Percentiles rank a stretch among this genome's conserved stretches.
Conservation (phyloP, 2,329 filamentous ascomycete species). For the Stachybotrys echinatus region DNA sequence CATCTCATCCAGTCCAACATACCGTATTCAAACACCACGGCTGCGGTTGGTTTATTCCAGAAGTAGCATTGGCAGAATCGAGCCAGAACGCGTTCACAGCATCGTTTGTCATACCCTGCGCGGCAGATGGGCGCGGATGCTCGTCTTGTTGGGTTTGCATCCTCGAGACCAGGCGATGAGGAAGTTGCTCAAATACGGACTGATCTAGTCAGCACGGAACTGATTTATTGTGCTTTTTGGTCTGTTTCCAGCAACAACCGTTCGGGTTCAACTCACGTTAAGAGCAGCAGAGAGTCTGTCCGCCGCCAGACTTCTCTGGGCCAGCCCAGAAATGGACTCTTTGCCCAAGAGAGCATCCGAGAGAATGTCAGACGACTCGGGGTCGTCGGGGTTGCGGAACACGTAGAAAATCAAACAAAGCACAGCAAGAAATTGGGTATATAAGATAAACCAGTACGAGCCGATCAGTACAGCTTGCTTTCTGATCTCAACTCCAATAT, state of each 20-base stretch:
- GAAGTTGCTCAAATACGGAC: background rate
- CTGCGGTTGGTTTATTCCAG: background rate
- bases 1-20: background rate
- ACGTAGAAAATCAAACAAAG: background rate
- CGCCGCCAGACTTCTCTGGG: conserved; percentile 1
- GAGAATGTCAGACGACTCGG: background rate
- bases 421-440: conserved; percentile 1
- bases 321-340: background rate
- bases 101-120: background rate
- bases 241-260: too few species aligned
- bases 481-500: conserved; percentile 1
- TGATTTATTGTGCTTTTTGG: background rate
- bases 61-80: background rate
- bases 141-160: background rate
- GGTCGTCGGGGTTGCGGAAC: background rate
- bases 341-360: conserved; percentile 1
- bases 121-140: background rate
- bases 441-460: conserved; percentile 1
- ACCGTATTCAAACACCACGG: background rate
- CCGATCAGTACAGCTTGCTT: conserved; percentile 1
- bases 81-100: background rate
- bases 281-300: background rate
- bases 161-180: background rate
- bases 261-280: background rate
- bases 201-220: background rate